phyloP scores from a whole-genome alignment of 2,329 filamentous ascomycete species.

The Coniochaeta hoffmannii region DNA sequence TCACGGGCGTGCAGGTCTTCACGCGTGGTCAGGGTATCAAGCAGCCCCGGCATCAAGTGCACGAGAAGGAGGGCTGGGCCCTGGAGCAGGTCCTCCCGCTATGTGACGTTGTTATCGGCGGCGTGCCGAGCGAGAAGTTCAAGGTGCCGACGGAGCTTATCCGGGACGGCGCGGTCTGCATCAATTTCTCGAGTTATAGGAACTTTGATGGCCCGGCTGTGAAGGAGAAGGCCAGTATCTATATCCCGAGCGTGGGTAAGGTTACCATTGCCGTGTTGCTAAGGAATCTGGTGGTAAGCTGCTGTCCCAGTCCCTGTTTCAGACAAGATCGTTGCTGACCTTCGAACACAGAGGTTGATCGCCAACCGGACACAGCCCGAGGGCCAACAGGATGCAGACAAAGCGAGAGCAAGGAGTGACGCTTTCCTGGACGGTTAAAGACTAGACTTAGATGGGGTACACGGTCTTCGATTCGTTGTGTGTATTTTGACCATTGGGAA shows the following conservation, averaged over 20 bases:
- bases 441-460: not conserved
- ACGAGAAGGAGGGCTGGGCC: slow-evolving; percentile 69
- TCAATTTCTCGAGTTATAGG: slow-evolving; percentile 95
- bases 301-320: not conserved
- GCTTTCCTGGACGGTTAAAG: slow-evolving; percentile 6
- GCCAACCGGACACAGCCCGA: slow-evolving; percentile 15
- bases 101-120: slow-evolving; percentile 91
- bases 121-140: slow-evolving; percentile 80
- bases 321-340: not conserved
- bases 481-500: not conserved
- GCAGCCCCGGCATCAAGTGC: slow-evolving; percentile 77
- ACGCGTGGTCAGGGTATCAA: slow-evolving; percentile 82
- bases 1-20: slow-evolving; percentile 87
- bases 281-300: slow-evolving; percentile 76
- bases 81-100: slow-evolving; percentile 76
- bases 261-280: slow-evolving; percentile 91
- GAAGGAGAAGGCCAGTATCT: slow-evolving; percentile 94
- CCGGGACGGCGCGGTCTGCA: slow-evolving; percentile 89
- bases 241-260: slow-evolving; percentile 94
- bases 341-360: slow-evolving; percentile 15
- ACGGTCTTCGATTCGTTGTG: not conserved
- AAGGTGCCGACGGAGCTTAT: slow-evolving; percentile 82
- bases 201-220: slow-evolving; percentile 82
- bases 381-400: not conserved
- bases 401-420: slow-evolving; percentile 7